A percentile compares a stretch with the other conserved stretches of the same genome.
Conservation (phyloP, 2,329 filamentous ascomycete species). For the Knufia fluminis region DNA sequence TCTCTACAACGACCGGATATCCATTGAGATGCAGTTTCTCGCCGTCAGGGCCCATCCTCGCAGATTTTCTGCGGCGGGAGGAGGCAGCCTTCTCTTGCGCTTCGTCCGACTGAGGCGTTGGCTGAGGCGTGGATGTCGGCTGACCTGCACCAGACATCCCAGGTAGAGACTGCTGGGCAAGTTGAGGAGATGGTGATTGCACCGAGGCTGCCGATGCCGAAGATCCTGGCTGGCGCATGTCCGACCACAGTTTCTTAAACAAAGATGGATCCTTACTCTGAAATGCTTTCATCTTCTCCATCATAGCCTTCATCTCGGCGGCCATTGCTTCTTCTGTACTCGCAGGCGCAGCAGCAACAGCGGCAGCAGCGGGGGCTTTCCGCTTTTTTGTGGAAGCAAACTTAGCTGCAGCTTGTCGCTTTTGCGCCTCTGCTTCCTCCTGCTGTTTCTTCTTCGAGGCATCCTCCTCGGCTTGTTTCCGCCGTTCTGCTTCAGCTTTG, state of each 20-base stretch:
- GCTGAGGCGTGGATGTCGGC: conserved; percentile 1
- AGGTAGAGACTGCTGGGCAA: conserved; percentile 10
- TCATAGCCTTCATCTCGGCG: conserved; percentile 44
- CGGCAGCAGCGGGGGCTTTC: neutral
- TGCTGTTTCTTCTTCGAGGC: neutral
- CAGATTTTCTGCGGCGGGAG: neutral
- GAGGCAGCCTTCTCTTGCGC: neutral
- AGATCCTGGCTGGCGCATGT: conserved; percentile 37
- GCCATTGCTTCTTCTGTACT: conserved; percentile 33
- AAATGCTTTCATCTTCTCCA: conserved; percentile 50
- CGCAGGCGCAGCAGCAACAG: neutral
- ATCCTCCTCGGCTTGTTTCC: conserved; percentile 9
- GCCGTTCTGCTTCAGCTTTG: conserved; percentile 2
- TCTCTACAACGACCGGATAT: conserved; percentile 16
- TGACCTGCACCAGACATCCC: neutral
- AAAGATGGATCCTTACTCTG: conserved; percentile 46
- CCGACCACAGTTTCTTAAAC: conserved; percentile 48
- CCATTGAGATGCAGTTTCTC: conserved; percentile 11
- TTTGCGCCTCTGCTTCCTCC: conserved; percentile 11
- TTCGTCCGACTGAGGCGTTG: neutral
- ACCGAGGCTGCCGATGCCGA: neutral
- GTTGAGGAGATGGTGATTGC: conserved; percentile 14
- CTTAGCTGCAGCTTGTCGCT: conserved; percentile 12
- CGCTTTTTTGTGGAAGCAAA: conserved; percentile 9
- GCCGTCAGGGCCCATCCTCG: neutral